Percentiles rank a stretch among this genome's conserved stretches.
Conservation (phyloP, 2,329 filamentous ascomycete species). For the Aspergillus viridinutans region DNA sequence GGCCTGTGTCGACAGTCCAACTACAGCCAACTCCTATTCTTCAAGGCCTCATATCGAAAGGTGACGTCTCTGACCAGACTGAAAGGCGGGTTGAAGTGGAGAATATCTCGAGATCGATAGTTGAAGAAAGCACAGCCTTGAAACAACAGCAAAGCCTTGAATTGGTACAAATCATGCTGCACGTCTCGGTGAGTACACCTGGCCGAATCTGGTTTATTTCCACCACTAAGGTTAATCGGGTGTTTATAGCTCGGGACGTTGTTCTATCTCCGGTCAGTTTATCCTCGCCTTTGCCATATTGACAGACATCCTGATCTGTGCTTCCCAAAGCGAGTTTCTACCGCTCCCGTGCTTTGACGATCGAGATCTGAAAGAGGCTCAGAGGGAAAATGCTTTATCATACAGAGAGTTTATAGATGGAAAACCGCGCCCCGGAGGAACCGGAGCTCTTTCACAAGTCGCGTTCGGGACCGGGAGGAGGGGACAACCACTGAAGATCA, state of each 20-base stretch:
- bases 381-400: slow-evolving; percentile 20
- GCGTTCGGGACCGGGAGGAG: slow-evolving; percentile 20
- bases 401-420: slow-evolving; percentile 26
- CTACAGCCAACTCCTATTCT: slow-evolving; percentile 12
- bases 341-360: slow-evolving; percentile 34
- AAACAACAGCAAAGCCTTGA: slow-evolving; percentile 45
- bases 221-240: slow-evolving; percentile 2
- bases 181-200: slow-evolving; percentile 39
- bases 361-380: slow-evolving; percentile 26
- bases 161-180: slow-evolving; percentile 46
- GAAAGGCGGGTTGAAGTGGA: slow-evolving; percentile 13
- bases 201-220: background rate
- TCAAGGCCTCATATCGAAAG: slow-evolving; percentile 2
- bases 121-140: slow-evolving; percentile 14
- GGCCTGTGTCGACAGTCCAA: slow-evolving; percentile 15
- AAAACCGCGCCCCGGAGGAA: slow-evolving; percentile 3
- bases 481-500: slow-evolving; percentile 36
- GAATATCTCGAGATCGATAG: slow-evolving; percentile 2
- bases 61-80: slow-evolving; percentile 7
- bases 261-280: slow-evolving; percentile 32
- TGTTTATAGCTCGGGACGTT: slow-evolving; percentile 28
- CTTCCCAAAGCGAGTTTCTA: slow-evolving; percentile 26
- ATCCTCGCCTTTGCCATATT: background rate
- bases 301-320: slow-evolving; percentile 11
- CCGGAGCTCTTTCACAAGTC: slow-evolving; percentile 5